Base-by-base conservation (phyloP, 768 basidiomycete genomes). In the Xerocomellus amylosporus region DNA sequence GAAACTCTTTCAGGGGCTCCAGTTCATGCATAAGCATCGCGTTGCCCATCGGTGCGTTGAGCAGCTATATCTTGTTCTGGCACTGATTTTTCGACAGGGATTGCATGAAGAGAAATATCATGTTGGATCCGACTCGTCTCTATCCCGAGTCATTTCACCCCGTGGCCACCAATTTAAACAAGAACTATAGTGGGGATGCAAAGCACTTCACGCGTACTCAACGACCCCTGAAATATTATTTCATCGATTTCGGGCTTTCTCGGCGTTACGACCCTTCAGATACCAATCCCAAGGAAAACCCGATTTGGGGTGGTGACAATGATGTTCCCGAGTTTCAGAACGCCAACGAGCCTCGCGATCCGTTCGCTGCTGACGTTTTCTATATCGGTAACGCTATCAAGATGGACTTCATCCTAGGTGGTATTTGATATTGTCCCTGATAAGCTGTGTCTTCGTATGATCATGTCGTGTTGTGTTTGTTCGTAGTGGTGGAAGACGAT, bases 21-120 rank as follows among this genome's bases (percentile, higher is more conserved):
- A 47, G 2, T 66, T 63, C 36, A 64, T 66, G 56, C 64, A 69
- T 46, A 41, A 56, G 17, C 44, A 63, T 13, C 52, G 24, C 43
- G 55, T 55, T 17, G 46, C 54, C 2, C 58, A 62, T 54, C 53
- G 53, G 51, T 54, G 26, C 9, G 43, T 44, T 1, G 1, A 8
- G 2, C 8, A 12, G 17, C 24, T n/a, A 30, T 6, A 9, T 19
- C 28, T 19, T 19, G 43, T 3, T 13, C n/a, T 6, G 5, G 28
- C 12, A 30, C 17, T 19, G 5, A 33, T 14, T 22, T 46, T 39
- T 19, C 19, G 3, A 19, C 7, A 69, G 67, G 3, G 67, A 69
- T 28, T 61, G 62, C 48, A 46, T 49, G 38, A 39, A 36, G 8
- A 8, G 14, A 14, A 70, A 68, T 36, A 58, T 70, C 15, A 65